A percentile compares a stretch with the other conserved stretches of the same genome.
Conservation (phyloP, 345 rosid genomes). For the Gossypium rotundifolium region DNA sequence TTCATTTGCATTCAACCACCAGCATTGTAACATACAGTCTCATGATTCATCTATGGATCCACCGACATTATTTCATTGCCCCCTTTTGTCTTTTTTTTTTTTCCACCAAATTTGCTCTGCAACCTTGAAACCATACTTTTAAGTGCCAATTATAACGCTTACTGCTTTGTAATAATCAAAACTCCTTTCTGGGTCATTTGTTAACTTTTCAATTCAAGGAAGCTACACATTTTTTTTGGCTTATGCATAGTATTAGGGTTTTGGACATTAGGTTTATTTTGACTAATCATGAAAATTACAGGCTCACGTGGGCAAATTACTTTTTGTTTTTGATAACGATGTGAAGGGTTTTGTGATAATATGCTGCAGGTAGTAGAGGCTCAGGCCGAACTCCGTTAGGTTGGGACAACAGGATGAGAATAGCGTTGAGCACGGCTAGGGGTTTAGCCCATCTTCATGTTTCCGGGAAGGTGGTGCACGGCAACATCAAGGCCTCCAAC, state of each 20-base stretch:
- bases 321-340: neutral
- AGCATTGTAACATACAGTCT: neutral
- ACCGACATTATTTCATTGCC: conserved; percentile 20
- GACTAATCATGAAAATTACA: neutral
- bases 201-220: too few relatives aligned
- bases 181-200: too few relatives aligned
- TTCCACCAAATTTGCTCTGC: neutral
- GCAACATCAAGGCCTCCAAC: conserved; percentile 91
- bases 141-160: neutral
- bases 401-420: conserved; percentile 84
- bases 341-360: neutral
- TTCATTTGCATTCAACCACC: conserved; percentile 14
- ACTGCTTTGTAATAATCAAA: too few relatives aligned
- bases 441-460: conserved; percentile 75
- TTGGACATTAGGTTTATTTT: neutral
- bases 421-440: conserved; percentile 65
- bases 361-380: conserved; percentile 71
- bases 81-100: accelerated
- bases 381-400: conserved; percentile 86
- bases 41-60: conserved; percentile 18
- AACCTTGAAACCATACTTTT: neutral
- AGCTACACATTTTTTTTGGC: neutral
- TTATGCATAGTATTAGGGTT: neutral
- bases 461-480: conserved; percentile 64
- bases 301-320: neutral